These are phyloP conservation scores for Parmelia sp. DNA, from an alignment of 495 filamentous ascomycete species.

Conservation along the genomic window DNA sequence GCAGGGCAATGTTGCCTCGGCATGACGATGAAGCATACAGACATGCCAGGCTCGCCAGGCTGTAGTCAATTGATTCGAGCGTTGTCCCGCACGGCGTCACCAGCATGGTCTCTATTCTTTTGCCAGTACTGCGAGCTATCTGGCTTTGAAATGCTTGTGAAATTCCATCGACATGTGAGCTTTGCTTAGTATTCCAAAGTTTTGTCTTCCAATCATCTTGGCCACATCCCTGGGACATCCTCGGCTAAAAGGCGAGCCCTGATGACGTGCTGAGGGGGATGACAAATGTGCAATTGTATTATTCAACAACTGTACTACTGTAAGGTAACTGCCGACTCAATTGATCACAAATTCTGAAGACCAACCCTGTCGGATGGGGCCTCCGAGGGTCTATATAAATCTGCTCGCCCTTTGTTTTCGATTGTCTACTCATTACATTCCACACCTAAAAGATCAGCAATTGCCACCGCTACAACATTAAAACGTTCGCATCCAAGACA, in stretches of 20 bases:
- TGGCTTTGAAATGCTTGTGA: neutral
- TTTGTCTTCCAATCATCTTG: neutral
- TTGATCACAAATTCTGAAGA: neutral
- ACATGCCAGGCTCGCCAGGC: too few relatives aligned
- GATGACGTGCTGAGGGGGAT: conserved; percentile 19
- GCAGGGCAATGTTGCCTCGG: neutral
- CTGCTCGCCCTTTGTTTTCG: neutral
- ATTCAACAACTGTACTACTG: conserved; percentile 4
- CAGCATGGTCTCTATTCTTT: neutral
- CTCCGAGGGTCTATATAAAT: neutral
- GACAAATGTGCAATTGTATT: conserved; percentile 11
- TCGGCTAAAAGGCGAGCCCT: neutral
- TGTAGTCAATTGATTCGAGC: neutral
- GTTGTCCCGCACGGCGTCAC: neutral
- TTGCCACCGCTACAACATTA: neutral
- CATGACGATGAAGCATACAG: neutral
- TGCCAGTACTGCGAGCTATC: neutral
- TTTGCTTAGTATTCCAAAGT: too few relatives aligned
- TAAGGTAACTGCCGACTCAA: too few relatives aligned
- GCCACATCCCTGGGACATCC: conserved; percentile 9
- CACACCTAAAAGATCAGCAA: neutral
- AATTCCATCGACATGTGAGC: too few relatives aligned
- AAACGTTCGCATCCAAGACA: neutral
- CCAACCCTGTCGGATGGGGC: neutral
- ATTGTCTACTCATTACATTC: neutral